A percentile compares a stretch with the other conserved stretches of the same genome.
Conservation (phyloP, 2,329 filamentous ascomycete genomes). For the Sarocladium kiliense region DNA sequence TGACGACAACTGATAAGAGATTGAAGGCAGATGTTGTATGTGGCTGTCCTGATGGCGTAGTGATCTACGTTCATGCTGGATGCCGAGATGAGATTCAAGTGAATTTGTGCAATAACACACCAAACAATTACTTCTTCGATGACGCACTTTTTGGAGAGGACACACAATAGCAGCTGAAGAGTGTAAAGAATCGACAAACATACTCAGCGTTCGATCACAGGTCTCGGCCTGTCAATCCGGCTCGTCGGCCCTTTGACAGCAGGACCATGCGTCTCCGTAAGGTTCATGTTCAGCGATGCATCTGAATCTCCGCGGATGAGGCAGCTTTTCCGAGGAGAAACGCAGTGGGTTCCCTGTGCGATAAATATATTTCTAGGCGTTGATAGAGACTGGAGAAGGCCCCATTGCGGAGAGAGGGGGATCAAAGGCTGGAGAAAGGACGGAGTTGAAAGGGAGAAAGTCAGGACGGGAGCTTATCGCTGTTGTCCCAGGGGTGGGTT, state of each 20-base stretch:
- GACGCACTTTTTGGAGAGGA: neutral
- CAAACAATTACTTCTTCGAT: neutral
- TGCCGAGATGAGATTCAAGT: neutral
- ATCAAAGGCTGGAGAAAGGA: neutral
- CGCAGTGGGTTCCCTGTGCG: neutral
- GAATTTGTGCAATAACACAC: neutral
- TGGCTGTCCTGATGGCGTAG: slow-evolving; percentile 1
- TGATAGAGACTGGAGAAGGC: neutral
- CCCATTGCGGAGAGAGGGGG: neutral
- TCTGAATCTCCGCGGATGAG: slow-evolving; percentile 1
- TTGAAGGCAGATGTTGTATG: neutral
- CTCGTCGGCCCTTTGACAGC: neutral
- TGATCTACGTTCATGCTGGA: neutral
- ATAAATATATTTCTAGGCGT: neutral
- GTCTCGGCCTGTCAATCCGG: slow-evolving; percentile 2
- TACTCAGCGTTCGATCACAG: neutral
- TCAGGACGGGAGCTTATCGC: neutral
- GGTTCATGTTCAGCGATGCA: neutral
- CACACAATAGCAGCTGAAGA: too few species aligned
- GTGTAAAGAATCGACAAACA: neutral
- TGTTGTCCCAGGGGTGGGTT: neutral
- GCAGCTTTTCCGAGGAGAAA: slow-evolving; percentile 4
- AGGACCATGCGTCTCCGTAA: neutral
- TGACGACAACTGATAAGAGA: slow-evolving; percentile 1
- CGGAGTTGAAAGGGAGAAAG: neutral